These are phyloP conservation scores for Malbranchea zuffiana DNA, from an alignment of 2,329 filamentous ascomycete species.

Conservation along the genomic window DNA sequence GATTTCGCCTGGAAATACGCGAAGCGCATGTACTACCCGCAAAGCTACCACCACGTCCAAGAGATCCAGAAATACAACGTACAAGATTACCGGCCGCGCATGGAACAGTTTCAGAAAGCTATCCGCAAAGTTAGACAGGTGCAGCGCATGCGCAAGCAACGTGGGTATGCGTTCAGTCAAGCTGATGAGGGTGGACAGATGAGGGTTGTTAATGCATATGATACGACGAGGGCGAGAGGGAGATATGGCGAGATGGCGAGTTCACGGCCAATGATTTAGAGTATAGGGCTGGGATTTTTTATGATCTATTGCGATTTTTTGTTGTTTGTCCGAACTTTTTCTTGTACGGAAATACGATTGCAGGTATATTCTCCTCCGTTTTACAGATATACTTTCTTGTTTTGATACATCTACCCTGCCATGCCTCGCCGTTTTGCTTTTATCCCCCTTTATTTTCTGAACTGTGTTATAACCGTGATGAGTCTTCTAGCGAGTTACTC, in stretches of 20 bases:
- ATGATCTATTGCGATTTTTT: not conserved
- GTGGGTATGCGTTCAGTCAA: conserved; percentile 95
- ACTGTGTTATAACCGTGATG: not conserved
- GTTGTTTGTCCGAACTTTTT: not conserved
- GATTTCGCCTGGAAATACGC: conserved; percentile 96
- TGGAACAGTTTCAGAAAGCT: conserved; percentile 99
- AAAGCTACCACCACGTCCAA: conserved; percentile 95
- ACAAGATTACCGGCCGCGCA: conserved; percentile 93
- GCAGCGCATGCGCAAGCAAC: conserved; percentile 97
- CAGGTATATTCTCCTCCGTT: not conserved
- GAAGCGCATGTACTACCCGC: conserved; percentile 93
- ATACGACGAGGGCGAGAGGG: conserved; percentile 85
- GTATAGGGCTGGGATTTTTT: conserved; percentile 5
- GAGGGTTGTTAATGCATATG: conserved; percentile 89
- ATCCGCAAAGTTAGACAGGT: conserved; percentile 97
- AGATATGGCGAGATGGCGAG: conserved; percentile 91
- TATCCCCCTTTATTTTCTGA: not conserved
- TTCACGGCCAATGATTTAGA: conserved; percentile 33
- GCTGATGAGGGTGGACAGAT: conserved; percentile 87
- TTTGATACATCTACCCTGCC: not conserved
- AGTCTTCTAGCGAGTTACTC: no score
- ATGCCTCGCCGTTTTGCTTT: not conserved
- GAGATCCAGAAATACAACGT: conserved; percentile 99
- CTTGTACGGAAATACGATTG: no score
- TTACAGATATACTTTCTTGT: not conserved